Percentiles rank a stretch among this genome's conserved stretches.
phyloP scores from a whole-genome alignment of 1,139 yeast genomes.

The Yamadazyma spencermartinsiae region DNA sequence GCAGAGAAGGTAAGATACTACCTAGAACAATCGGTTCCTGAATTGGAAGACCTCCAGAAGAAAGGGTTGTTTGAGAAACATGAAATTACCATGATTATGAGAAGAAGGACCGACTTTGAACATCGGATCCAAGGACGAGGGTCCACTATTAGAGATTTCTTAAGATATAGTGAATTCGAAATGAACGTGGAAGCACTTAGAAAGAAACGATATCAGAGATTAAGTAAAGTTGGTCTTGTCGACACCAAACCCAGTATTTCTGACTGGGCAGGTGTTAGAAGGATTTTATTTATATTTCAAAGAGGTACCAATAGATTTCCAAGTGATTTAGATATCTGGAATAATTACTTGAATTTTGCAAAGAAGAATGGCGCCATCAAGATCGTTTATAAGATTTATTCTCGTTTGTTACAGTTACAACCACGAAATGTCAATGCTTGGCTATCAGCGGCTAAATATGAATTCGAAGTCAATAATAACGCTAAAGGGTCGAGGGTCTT shows the following conservation, averaged over 20 bases:
- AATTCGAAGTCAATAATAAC: conserved; percentile 83
- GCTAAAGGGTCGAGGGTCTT: conserved; percentile 87
- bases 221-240: conserved; percentile 51
- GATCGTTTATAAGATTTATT: conserved; percentile 78
- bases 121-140: conserved; percentile 88
- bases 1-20: conserved; percentile 76
- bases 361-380: conserved; percentile 73
- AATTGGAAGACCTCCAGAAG: conserved; percentile 80
- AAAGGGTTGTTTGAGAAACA: conserved; percentile 78
- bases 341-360: conserved; percentile 70
- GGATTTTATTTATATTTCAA: conserved; percentile 81
- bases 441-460: conserved; percentile 94
- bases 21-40: conserved; percentile 86
- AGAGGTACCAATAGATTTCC: conserved; percentile 83
- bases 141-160: conserved; percentile 72
- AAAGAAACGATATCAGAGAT: conserved; percentile 65
- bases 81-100: conserved; percentile 85
- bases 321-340: conserved; percentile 76
- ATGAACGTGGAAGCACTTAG: conserved; percentile 76
- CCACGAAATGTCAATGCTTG: conserved; percentile 91
- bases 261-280: conserved; percentile 85
- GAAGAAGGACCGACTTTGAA: conserved; percentile 93
- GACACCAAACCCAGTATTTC: conserved; percentile 64
- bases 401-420: conserved; percentile 77
- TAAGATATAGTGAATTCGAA: conserved; percentile 82